A percentile compares a stretch with the other conserved stretches of the same genome.
Evolutionary conservation across 805 yeast species (phyloP).

Genomic region (Schizosaccharomyces osmophilus): DNA sequence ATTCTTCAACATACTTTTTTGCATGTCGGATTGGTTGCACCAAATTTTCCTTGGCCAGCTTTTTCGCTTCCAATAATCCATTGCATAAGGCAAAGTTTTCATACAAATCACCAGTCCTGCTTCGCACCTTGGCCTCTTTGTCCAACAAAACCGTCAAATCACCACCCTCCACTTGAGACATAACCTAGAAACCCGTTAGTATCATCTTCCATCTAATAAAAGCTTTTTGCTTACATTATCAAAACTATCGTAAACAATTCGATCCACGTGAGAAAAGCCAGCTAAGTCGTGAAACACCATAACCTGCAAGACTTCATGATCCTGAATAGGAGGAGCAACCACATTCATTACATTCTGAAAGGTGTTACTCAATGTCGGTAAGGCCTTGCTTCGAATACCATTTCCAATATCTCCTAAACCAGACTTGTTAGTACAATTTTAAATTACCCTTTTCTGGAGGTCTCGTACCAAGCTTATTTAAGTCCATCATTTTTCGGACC

Average conservation of each 20-base stretch:
- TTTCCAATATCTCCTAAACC: slow-evolving; percentile 6
- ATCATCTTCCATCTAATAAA: not conserved
- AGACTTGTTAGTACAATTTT: slow-evolving; percentile 5
- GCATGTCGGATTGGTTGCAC: slow-evolving; percentile 31
- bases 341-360: slow-evolving; percentile 18
- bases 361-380: slow-evolving; percentile 8
- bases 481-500: slow-evolving; percentile 7
- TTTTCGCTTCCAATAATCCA: slow-evolving; percentile 68
- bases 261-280: slow-evolving; percentile 24
- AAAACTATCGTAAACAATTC: slow-evolving; percentile 26
- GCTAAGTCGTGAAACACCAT: slow-evolving; percentile 23
- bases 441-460: slow-evolving; percentile 3
- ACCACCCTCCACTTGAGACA: slow-evolving; percentile 51
- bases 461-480: slow-evolving; percentile 4
- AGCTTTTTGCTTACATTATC: slow-evolving; percentile 12
- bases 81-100: slow-evolving; percentile 42
- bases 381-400: slow-evolving; percentile 4
- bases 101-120: slow-evolving; percentile 6
- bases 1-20: not conserved
- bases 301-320: slow-evolving; percentile 20
- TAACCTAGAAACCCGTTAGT: slow-evolving; percentile 15
- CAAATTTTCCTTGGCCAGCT: slow-evolving; percentile 65
- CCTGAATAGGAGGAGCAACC: slow-evolving; percentile 21
- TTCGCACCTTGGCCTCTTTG: slow-evolving; percentile 10
- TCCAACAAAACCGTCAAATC: slow-evolving; percentile 23